phyloP scores from a whole-genome alignment of 2,329 filamentous ascomycete species.

The Penicillium sp. region DNA sequence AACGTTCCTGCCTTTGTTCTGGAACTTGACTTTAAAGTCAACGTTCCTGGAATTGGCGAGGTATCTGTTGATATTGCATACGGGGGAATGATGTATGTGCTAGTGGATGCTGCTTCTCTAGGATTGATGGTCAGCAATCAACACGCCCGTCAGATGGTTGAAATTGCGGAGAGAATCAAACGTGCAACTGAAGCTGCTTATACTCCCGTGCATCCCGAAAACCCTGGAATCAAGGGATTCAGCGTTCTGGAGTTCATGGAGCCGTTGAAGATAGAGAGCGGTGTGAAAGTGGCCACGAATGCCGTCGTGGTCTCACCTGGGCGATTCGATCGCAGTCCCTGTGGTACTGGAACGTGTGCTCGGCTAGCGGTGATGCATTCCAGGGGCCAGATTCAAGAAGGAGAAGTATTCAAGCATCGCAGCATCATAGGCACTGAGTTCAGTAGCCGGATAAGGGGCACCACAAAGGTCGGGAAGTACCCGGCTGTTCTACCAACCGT shows the following conservation, averaged over 20 bases:
- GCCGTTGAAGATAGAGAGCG: constrained; percentile 34
- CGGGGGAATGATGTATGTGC: constrained; percentile 55
- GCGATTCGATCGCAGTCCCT: constrained; percentile 55
- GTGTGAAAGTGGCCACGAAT: constrained; percentile 43
- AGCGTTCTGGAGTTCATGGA: constrained; percentile 50
- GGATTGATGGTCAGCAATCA: constrained; percentile 44
- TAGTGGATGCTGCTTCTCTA: constrained; percentile 50
- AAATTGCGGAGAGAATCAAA: constrained; percentile 54
- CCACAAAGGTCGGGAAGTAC: constrained; percentile 47
- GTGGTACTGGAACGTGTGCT: constrained; percentile 55
- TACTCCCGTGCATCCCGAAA: constrained; percentile 53
- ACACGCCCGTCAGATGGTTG: constrained; percentile 46
- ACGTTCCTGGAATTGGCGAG: constrained; percentile 50
- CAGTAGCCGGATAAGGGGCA: constrained; percentile 45
- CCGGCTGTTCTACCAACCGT: constrained; percentile 51
- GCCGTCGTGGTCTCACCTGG: constrained; percentile 55
- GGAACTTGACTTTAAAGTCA: constrained; percentile 47
- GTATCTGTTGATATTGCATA: constrained; percentile 54
- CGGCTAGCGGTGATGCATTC: constrained; percentile 54
- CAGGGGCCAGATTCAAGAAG: constrained; percentile 45
- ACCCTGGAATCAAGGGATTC: constrained; percentile 50
- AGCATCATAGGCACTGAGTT: constrained; percentile 56
- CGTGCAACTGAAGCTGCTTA: constrained; percentile 43
- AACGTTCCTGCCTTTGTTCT: constrained; percentile 55
- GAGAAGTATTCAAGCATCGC: constrained; percentile 47